phyloP scores from a whole-genome alignment of 2,329 filamentous ascomycete species.

The Talaromyces sp. region DNA sequence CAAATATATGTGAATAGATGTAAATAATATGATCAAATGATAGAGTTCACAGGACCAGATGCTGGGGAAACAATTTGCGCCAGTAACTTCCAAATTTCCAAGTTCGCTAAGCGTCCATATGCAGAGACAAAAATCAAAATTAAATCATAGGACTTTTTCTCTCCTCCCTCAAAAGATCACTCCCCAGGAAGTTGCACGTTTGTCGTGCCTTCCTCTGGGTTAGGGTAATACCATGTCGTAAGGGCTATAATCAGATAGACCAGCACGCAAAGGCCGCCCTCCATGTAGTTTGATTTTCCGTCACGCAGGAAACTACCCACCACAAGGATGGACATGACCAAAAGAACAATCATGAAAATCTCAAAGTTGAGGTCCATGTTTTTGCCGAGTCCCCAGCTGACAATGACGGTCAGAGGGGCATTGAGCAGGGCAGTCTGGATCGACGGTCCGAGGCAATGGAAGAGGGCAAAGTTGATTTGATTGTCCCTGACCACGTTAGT shows the following conservation, averaged over 20 bases:
- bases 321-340: slow-evolving; percentile 78
- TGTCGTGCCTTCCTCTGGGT: slow-evolving; percentile 31
- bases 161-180: not conserved
- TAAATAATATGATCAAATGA: not conserved
- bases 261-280: slow-evolving; percentile 70
- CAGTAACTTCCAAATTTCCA: not conserved
- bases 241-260: slow-evolving; percentile 61
- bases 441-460: slow-evolving; percentile 79
- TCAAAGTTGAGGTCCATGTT: slow-evolving; percentile 79
- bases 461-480: slow-evolving; percentile 74
- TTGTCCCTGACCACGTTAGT: slow-evolving; percentile 30
- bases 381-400: slow-evolving; percentile 71
- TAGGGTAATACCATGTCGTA: slow-evolving; percentile 57
- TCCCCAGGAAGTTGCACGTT: not conserved
- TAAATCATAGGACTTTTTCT: not conserved
- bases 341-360: slow-evolving; percentile 74
- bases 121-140: not conserved
- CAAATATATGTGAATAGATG: not conserved
- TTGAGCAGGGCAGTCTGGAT: slow-evolving; percentile 88
- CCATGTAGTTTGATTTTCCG: slow-evolving; percentile 84
- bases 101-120: not conserved
- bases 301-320: slow-evolving; percentile 85
- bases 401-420: slow-evolving; percentile 73
- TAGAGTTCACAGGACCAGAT: not conserved
- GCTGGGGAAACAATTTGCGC: not conserved